Base-by-base conservation (phyloP, 2,329 filamentous ascomycete species). In the Ceratocystis alfenasii region DNA sequence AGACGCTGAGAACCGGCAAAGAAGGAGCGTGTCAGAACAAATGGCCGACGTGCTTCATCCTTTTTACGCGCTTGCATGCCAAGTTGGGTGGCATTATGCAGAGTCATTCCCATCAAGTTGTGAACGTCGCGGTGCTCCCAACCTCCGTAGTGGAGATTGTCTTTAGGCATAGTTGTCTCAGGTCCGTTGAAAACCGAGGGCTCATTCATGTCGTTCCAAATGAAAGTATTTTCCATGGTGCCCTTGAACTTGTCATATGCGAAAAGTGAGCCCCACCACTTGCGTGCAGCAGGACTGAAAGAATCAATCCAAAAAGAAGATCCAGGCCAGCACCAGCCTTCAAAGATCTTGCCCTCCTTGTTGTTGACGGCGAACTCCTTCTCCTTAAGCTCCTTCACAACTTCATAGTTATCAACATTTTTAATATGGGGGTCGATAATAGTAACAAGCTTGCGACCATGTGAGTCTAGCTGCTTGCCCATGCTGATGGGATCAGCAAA, bases 171-270 rank as follows among this genome's bases (percentile, higher is more conserved):
- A 4, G 93, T 97, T 2, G 91, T 95, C 76, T 99, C 94, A 0
- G 94, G 94, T 0, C 94, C 94, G 74, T 97, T 97, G 80, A 99
- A 99, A 1, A 99, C 94, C 0, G 94, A 97, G 0, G 94, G 94
- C 78, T 99, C 94, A 74, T 96, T 97, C 94, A 99, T 99, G 75
- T 99, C 94, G 75, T 99, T 99, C 94, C 94, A 99, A 71, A 99
- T 85, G 76, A 90, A 96, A 0, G 90, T 87, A 75, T 97, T 99
- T 69, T 87, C 81, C 71, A 87, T 82, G 1, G 90, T 90, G 61
- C 91, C 92, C 75, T 90, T 89, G 81, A 96, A 99, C 50, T 78
- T 83, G 73, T 90, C 86, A 70, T 95, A 97, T 72, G 88, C 87
- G 81, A 95, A 97, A 10, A 97, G 82, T 2, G 81, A 78, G 70